Evolutionary conservation across 2,329 filamentous ascomycete genomes (phyloP).

Genomic region (Phoma sp.): DNA sequence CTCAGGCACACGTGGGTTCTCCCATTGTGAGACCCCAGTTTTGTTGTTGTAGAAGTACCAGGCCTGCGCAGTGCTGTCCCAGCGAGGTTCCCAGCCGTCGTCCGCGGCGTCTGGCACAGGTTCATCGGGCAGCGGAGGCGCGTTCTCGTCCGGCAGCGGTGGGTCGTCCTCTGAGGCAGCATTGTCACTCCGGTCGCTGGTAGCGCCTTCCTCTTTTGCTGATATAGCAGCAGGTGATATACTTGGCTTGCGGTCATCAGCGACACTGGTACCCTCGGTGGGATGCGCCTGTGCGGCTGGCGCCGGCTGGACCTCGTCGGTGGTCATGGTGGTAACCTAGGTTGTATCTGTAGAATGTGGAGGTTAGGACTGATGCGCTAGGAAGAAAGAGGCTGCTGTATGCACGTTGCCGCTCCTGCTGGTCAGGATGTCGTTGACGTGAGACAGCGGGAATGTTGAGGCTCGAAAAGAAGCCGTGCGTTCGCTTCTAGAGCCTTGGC

Average conservation of each 20-base stretch:
- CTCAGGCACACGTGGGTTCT: slow-evolving; percentile 78
- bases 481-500: slow-evolving; percentile 12
- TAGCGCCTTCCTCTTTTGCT: slow-evolving; percentile 12
- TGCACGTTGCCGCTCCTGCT: slow-evolving; percentile 25
- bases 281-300: slow-evolving; percentile 19
- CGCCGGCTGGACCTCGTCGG: slow-evolving; percentile 22
- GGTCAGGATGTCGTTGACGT: slow-evolving; percentile 10
- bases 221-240: slow-evolving; percentile 14
- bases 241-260: slow-evolving; percentile 11
- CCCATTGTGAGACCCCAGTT: slow-evolving; percentile 78
- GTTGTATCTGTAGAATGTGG: slow-evolving; percentile 18
- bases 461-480: slow-evolving; percentile 10
- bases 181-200: slow-evolving; percentile 19
- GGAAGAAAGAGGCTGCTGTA: slow-evolving; percentile 21
- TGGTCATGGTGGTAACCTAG: slow-evolving; percentile 24
- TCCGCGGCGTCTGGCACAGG: slow-evolving; percentile 55
- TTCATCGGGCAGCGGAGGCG: slow-evolving; percentile 59
- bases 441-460: slow-evolving; percentile 10
- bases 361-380: slow-evolving; percentile 28
- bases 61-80: slow-evolving; percentile 71
- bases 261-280: slow-evolving; percentile 18
- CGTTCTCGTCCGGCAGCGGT: slow-evolving; percentile 40
- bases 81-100: slow-evolving; percentile 82
- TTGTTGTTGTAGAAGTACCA: slow-evolving; percentile 89
- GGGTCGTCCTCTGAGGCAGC: slow-evolving; percentile 19